phyloP scores from a whole-genome alignment of 1,284 basidiomycete genomes.

The Thelephora terrestris region DNA sequence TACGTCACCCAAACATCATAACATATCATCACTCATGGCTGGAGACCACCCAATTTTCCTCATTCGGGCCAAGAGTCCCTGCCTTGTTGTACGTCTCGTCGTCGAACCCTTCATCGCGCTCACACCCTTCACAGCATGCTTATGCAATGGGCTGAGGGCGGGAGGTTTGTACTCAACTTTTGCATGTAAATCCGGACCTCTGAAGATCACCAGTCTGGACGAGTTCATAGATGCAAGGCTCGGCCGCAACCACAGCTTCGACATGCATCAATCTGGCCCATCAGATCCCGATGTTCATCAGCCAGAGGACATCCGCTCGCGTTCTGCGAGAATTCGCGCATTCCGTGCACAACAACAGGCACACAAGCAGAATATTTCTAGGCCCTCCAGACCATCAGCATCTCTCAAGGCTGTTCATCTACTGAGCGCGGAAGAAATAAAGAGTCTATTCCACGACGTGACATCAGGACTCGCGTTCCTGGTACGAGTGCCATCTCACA shows the following conservation, averaged over 20 bases:
- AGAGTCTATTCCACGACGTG: slow-evolving; percentile 68
- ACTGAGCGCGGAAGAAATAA: slow-evolving; percentile 72
- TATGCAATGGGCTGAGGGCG: slow-evolving; percentile 92
- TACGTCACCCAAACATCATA: slow-evolving; percentile 87
- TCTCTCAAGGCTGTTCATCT: slow-evolving; percentile 67
- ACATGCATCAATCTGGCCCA: slow-evolving; percentile 13
- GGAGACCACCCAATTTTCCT: slow-evolving; percentile 74
- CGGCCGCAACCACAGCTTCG: slow-evolving; percentile 26
- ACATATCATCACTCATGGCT: slow-evolving; percentile 96
- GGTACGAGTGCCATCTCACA: slow-evolving; percentile 35
- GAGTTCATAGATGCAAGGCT: slow-evolving; percentile 75
- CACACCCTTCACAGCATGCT: slow-evolving; percentile 48
- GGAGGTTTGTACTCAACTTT: slow-evolving; percentile 18
- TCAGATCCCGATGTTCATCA: slow-evolving; percentile 12
- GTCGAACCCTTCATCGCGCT: slow-evolving; percentile 3
- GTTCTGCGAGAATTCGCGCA: slow-evolving; percentile 63
- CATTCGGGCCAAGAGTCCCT: slow-evolving; percentile 76
- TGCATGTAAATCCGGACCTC: neutral
- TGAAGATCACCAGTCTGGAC: slow-evolving; percentile 39
- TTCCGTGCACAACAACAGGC: slow-evolving; percentile 61
- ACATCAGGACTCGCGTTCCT: slow-evolving; percentile 73
- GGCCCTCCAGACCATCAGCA: slow-evolving; percentile 1
- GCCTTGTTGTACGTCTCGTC: slow-evolving; percentile 54
- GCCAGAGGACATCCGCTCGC: slow-evolving; percentile 34
- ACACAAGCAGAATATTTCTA: slow-evolving; percentile 4